phyloP scores from a whole-genome alignment of 352 stramenopile species.

The Halophytophthora polymorphica region DNA sequence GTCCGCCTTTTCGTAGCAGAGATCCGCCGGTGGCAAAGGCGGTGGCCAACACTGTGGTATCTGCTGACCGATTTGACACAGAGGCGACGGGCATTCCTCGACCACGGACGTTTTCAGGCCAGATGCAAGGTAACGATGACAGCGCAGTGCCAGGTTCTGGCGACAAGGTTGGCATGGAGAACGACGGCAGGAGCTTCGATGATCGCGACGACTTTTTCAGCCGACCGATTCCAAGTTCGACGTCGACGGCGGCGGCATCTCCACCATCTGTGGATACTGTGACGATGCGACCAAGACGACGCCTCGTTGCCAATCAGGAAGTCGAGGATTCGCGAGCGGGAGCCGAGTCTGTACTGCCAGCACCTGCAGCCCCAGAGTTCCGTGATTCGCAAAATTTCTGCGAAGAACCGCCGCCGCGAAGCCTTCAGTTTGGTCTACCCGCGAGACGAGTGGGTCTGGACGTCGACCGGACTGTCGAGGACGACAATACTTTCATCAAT shows the following conservation, averaged over 20 bases:
- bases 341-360: neutral
- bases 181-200: constrained; percentile 16
- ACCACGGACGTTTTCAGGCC: constrained; percentile 14
- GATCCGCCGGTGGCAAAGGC: constrained; percentile 8
- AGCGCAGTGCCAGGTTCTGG: constrained; percentile 6
- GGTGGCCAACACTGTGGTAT: constrained; percentile 6
- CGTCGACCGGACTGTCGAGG: no score
- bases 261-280: constrained; percentile 34
- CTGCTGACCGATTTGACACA: constrained; percentile 1
- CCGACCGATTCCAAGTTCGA: constrained; percentile 30
- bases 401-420: constrained; percentile 2
- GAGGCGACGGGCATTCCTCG: constrained; percentile 10
- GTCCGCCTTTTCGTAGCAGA: constrained; percentile 4
- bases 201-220: constrained; percentile 36
- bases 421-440: neutral
- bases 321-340: constrained; percentile 6
- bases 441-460: no score
- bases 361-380: neutral
- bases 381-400: neutral
- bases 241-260: constrained; percentile 12
- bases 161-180: constrained; percentile 11
- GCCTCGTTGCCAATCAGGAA: constrained; percentile 9
- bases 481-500: no score
- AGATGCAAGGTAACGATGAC: constrained; percentile 14
- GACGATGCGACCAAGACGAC: constrained; percentile 23